These are phyloP conservation scores for Malus asiatica DNA, from an alignment of 306 rosid species.

Conservation along the genomic window DNA sequence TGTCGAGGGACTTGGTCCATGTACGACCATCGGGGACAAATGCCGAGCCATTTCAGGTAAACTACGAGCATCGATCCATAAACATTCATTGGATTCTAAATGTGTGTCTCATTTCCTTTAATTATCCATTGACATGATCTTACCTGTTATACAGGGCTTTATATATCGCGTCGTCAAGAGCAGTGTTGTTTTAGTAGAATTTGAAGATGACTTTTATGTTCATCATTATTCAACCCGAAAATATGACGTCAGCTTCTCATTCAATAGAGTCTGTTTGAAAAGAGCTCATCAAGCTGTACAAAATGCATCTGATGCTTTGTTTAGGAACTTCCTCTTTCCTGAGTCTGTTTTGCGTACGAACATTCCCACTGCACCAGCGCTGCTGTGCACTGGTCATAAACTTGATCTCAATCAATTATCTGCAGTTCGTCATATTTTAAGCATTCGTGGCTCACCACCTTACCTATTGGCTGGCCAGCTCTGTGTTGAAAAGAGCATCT, in stretches of 20 bases:
- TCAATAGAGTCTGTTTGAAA: slow-evolving; percentile 31
- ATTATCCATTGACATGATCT: not conserved
- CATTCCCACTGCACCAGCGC: not conserved
- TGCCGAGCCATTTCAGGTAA: slow-evolving; percentile 8
- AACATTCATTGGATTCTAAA: not conserved
- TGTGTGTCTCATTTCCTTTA: not conserved
- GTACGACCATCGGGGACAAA: slow-evolving; percentile 7
- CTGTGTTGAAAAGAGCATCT: not conserved
- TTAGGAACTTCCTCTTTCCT: slow-evolving; percentile 23
- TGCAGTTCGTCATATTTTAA: slow-evolving; percentile 6
- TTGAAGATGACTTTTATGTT: slow-evolving; percentile 11
- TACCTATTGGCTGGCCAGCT: slow-evolving; percentile 20
- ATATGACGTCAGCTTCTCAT: slow-evolving; percentile 31
- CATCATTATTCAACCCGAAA: not conserved
- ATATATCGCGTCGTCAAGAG: not conserved
- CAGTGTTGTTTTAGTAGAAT: slow-evolving; percentile 14
- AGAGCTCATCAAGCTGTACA: slow-evolving; percentile 29
- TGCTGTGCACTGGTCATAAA: not conserved
- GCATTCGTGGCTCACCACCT: slow-evolving; percentile 21
- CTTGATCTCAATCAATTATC: not conserved
- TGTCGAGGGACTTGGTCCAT: slow-evolving; percentile 26
- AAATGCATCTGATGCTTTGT: slow-evolving; percentile 8
- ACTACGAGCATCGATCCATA: not conserved
- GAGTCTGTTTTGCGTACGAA: not conserved
- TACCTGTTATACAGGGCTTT: slow-evolving; percentile 13